Base-by-base conservation (phyloP, 2,329 filamentous ascomycete genomes). In the Ophiobolus disseminans region DNA sequence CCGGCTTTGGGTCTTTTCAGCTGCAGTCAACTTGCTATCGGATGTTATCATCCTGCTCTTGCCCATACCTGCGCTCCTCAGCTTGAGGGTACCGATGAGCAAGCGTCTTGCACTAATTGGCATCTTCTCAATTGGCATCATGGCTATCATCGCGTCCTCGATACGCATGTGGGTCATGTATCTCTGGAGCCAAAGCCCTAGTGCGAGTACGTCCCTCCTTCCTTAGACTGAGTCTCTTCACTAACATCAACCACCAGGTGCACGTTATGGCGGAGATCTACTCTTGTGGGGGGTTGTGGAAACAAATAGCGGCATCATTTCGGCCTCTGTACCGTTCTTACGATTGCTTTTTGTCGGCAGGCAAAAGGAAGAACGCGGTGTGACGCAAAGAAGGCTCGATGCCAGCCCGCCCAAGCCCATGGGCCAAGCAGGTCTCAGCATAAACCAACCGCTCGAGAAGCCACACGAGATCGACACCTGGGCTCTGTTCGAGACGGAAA, bases 101-200 rank as follows among this genome's bases (percentile, higher is more conserved):
- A 79, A 82, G 45, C 82, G 82, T 44, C 62, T 80, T 11, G 81
- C 80, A 0, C 73, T 86, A n/a, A 58, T 73, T 7, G 67, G 62
- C 9, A 69, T 73, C 38, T 73, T 73, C 53, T 64, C 62, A 2
- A 57, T 73, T 13, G 69, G 70, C 20, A 57, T 72, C 45, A 60
- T 73, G 52, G 69, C 69, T 16, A 70, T 72, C 13, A 52, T 70
- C 2, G 69, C 70, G 2, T 69, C 63, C 4, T 69, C 69, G 14
- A 63, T 73, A 17, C 66, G 70, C 25, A 66, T 73, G 60, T 72
- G 65, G 63, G 69, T 70, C 14, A 67, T 73, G 63, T 58, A 60
- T 21, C 54, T 73, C 3, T 73, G 70, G 70, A 55, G n/a, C n/a
- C n/a, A n/a, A n/a, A n/a, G n/a, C n/a, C n/a, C 66, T 1, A 28